These are phyloP conservation scores for Penicillium sp. DNA, from an alignment of 2,329 filamentous ascomycete species.

Conservation along the genomic window DNA sequence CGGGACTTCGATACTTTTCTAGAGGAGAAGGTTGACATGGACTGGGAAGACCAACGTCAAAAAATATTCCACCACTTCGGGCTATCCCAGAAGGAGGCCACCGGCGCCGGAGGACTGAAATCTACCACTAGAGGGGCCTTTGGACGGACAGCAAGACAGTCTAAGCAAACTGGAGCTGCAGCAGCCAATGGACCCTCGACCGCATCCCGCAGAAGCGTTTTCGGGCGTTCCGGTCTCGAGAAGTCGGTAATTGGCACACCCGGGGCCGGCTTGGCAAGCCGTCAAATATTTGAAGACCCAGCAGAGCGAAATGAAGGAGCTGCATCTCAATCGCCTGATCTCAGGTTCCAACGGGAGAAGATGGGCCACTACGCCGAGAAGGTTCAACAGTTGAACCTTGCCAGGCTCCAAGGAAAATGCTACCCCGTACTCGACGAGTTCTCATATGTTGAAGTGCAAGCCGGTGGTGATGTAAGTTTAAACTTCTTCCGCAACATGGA, in stretches of 20 bases:
- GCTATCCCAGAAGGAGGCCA: conserved; percentile 57
- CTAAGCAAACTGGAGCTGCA: conserved; percentile 38
- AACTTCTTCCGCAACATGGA: conserved; percentile 1
- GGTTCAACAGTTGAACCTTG: conserved; percentile 73
- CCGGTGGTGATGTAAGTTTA: conserved; percentile 59
- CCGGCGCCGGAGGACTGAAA: conserved; percentile 41
- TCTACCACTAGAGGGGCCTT: conserved; percentile 47
- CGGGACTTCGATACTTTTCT: conserved; percentile 91
- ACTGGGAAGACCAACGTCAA: conserved; percentile 92
- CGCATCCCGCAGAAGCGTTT: conserved; percentile 54
- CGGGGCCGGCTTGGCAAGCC: conserved; percentile 59
- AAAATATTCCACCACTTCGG: conserved; percentile 97
- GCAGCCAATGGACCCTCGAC: conserved; percentile 46
- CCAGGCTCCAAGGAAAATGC: conserved; percentile 62
- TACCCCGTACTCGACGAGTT: conserved; percentile 77
- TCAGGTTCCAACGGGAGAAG: conserved; percentile 77
- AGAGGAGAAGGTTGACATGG: conserved; percentile 89
- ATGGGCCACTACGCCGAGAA: conserved; percentile 77
- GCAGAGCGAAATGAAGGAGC: conserved; percentile 55
- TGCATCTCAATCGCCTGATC: conserved; percentile 58
- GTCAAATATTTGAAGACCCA: conserved; percentile 67
- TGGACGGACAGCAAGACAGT: conserved; percentile 45
- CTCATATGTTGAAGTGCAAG: conserved; percentile 67
- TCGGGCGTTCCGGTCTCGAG: conserved; percentile 68
- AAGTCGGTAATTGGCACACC: conserved; percentile 85